Evolutionary conservation across 306 rosid genomes (phyloP).

Genomic region (Phaseolus lunatus): DNA sequence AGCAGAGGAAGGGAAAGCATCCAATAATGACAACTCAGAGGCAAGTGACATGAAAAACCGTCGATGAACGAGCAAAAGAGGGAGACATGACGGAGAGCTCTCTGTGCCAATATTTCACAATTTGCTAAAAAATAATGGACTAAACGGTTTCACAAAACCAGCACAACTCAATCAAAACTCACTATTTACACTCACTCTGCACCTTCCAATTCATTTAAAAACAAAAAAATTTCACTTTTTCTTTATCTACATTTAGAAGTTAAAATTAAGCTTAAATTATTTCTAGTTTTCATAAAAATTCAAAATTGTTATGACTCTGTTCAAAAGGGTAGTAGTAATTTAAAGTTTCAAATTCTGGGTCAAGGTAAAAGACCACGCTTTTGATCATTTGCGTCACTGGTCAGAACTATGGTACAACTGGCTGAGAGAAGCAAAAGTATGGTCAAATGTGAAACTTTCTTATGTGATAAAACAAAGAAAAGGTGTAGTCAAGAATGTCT

Average conservation of each 20-base stretch:
- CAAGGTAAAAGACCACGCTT: slow-evolving; percentile 18
- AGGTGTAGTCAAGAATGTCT: no score
- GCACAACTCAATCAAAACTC: slow-evolving; percentile 27
- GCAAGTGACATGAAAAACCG: not conserved
- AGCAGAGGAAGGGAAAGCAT: not conserved
- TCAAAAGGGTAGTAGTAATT: not conserved
- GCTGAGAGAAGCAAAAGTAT: not conserved
- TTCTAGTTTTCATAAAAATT: no score
- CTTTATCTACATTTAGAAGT: no score
- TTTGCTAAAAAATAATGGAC: slow-evolving; percentile 35
- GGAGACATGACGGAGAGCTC: not conserved
- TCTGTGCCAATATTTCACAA: slow-evolving; percentile 33
- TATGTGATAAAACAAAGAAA: not conserved
- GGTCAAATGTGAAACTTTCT: slow-evolving; percentile 18
- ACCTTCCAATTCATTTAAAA: not conserved
- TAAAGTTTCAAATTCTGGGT: not conserved
- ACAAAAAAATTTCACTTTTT: not conserved
- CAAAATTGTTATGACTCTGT: not conserved
- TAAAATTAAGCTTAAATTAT: not conserved
- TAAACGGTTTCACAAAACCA: not conserved
- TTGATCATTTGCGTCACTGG: slow-evolving; percentile 22
- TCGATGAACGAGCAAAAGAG: not conserved
- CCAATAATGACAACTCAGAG: not conserved
- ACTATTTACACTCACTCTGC: not conserved
- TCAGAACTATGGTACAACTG: not conserved